These are phyloP conservation scores for Geotrichum europaeum DNA, from an alignment of 1,139 yeast genomes.

Conservation along the genomic window DNA sequence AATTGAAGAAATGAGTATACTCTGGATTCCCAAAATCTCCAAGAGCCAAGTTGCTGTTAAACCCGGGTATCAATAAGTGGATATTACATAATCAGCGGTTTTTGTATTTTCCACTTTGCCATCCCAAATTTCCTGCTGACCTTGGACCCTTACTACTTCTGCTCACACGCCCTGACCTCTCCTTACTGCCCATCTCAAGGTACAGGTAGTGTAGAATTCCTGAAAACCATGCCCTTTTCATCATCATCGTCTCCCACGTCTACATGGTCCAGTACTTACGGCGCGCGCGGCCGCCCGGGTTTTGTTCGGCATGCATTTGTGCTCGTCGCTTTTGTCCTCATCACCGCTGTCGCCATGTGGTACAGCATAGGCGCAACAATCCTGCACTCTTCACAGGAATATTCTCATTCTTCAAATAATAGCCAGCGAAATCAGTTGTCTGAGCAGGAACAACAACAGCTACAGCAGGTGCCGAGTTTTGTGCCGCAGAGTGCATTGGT, in stretches of 20 bases:
- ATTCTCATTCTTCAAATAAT: neutral
- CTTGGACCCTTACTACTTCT: neutral
- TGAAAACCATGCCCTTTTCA: neutral
- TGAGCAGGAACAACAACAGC: neutral
- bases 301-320: neutral
- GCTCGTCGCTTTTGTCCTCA: neutral
- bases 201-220: neutral
- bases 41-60: too few species aligned
- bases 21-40: too few species aligned
- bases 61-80: neutral
- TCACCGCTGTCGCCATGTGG: constrained; percentile 1
- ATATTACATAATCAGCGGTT: neutral
- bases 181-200: neutral
- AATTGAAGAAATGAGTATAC: neutral
- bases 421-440: neutral
- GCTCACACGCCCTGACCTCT: neutral
- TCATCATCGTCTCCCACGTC: neutral
- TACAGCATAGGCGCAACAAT: neutral
- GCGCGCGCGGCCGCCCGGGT: neutral
- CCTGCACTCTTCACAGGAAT: neutral
- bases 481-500: constrained; percentile 29
- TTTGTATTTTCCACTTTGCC: neutral
- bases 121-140: neutral
- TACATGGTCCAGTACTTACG: neutral
- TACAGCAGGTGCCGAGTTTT: constrained; percentile 21